Evolutionary conservation across 305 asterid genomes (phyloP).

Genomic region (Fraxinus paxiana): DNA sequence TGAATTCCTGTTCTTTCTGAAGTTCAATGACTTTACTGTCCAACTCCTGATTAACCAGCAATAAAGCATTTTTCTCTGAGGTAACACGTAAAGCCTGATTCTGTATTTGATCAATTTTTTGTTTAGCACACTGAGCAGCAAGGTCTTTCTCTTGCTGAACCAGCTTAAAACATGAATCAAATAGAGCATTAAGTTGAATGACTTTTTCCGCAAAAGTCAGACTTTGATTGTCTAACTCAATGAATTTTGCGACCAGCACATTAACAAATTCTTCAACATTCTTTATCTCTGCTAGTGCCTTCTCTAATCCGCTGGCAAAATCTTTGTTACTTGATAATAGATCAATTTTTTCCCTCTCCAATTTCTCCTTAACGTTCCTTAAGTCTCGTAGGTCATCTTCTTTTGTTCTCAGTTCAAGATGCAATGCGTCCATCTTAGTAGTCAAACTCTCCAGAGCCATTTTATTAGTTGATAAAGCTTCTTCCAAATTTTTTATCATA

Average conservation of each 20-base stretch:
- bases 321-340: constrained; percentile 51
- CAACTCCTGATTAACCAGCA: constrained; percentile 57
- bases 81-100: constrained; percentile 39
- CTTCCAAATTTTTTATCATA: constrained; percentile 53
- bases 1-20: constrained; percentile 78
- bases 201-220: constrained; percentile 53
- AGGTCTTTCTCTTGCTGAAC: constrained; percentile 65
- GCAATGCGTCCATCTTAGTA: constrained; percentile 59
- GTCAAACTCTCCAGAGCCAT: constrained; percentile 52
- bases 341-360: constrained; percentile 58
- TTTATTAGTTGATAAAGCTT: constrained; percentile 50
- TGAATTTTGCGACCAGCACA: constrained; percentile 52
- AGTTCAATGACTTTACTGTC: constrained; percentile 58
- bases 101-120: constrained; percentile 56
- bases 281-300: constrained; percentile 56
- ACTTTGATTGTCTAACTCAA: constrained; percentile 74
- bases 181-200: constrained; percentile 55
- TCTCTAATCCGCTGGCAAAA: constrained; percentile 45
- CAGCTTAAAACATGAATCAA: constrained; percentile 61
- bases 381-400: constrained; percentile 52
- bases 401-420: constrained; percentile 56
- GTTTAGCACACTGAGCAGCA: constrained; percentile 56
- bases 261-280: constrained; percentile 61
- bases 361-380: constrained; percentile 45
- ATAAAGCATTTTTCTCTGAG: constrained; percentile 63